Percentiles rank a stretch among this genome's conserved stretches.
Conservation (phyloP, 768 basidiomycete genomes). For the Leucocoprinus leucothites region DNA sequence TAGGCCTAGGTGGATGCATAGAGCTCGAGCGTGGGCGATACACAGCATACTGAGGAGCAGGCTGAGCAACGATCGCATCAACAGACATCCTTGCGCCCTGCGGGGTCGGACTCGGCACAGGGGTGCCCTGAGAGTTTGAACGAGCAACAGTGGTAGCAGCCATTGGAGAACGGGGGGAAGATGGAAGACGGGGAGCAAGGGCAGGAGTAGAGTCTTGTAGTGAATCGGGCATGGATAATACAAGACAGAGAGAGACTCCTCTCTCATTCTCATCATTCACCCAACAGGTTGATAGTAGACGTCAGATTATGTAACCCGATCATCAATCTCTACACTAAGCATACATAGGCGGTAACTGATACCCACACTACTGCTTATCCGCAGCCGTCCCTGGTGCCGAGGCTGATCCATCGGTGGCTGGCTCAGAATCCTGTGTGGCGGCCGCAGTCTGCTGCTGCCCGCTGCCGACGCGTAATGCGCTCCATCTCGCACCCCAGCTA, state of each 20-base stretch:
- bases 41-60: conserved; percentile 3
- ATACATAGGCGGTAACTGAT: not conserved
- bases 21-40: not conserved
- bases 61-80: not conserved
- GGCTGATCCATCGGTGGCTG: too few relatives aligned
- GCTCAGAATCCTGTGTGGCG: too few relatives aligned
- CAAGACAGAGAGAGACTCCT: conserved; percentile 3
- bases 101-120: too few relatives aligned
- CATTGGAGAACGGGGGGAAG: conserved; percentile 2
- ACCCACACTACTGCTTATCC: not conserved
- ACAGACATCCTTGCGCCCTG: not conserved
- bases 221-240: not conserved
- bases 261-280: not conserved
- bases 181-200: not conserved
- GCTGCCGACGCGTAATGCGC: conserved; percentile 24
- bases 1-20: conserved; percentile 4
- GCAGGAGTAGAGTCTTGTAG: not conserved
- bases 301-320: conserved; percentile 11
- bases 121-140: not conserved
- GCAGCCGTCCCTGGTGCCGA: too few relatives aligned
- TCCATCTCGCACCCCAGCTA: conserved; percentile 71
- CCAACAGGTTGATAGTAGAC: not conserved
- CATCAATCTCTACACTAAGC: not conserved
- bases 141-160: not conserved
- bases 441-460: not conserved